phyloP scores from a whole-genome alignment of 1,139 yeast species.

The Schizosaccharomyces versatilis region DNA sequence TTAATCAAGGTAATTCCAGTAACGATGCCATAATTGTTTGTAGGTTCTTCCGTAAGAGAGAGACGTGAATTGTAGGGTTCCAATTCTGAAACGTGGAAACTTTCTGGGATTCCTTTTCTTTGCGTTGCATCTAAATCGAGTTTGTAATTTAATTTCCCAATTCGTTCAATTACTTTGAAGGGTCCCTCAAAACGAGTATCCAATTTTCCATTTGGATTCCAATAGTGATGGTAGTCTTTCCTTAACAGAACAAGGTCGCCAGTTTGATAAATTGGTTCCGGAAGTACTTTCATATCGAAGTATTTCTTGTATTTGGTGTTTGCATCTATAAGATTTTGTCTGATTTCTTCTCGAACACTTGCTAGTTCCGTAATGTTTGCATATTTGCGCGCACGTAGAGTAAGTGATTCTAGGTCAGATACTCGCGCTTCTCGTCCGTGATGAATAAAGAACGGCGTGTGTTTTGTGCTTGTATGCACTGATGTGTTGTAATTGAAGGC shows the following conservation, averaged over 20 bases:
- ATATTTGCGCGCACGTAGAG: too few relatives aligned
- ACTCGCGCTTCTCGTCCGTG: too few relatives aligned
- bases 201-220: not conserved
- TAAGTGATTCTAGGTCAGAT: too few relatives aligned
- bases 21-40: too few relatives aligned
- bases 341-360: not conserved
- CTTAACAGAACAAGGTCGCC: not conserved
- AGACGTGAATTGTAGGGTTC: not conserved
- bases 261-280: not conserved
- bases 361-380: too few relatives aligned
- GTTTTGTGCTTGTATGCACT: conserved; percentile 1
- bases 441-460: not conserved
- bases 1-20: too few relatives aligned
- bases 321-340: not conserved
- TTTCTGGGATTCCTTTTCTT: not conserved
- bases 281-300: not conserved
- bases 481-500: conserved; percentile 13
- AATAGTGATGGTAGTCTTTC: not conserved
- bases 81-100: not conserved
- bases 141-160: not conserved
- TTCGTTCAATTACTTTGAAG: not conserved
- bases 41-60: too few relatives aligned
- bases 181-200: not conserved
- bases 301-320: not conserved
- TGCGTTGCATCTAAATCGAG: not conserved